A percentile compares a stretch with the other conserved stretches of the same genome.
These are phyloP conservation scores for Alisma plantagoaquatica DNA, from an alignment of 106 monocot species.

Conservation along the genomic window DNA sequence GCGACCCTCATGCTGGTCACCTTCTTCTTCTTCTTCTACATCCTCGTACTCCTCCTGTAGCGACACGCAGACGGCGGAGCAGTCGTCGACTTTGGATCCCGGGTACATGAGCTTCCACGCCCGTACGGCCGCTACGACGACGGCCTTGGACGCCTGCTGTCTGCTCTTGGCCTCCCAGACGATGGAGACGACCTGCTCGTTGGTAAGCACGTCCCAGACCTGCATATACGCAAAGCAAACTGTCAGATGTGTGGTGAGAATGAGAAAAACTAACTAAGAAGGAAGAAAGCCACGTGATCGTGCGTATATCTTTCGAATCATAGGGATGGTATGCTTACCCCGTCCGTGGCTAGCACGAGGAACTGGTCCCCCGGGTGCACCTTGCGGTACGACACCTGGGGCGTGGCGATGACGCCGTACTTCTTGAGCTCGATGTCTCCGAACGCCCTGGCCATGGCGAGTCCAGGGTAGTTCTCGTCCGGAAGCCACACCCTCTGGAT, in stretches of 20 bases:
- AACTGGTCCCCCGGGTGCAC: conserved; percentile 48
- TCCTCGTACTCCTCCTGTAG: conserved; percentile 28
- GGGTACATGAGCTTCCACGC: conserved; percentile 65
- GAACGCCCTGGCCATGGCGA: conserved; percentile 92
- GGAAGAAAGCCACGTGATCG: too few relatives aligned
- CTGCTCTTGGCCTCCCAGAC: conserved; percentile 24
- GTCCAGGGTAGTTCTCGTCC: conserved; percentile 63
- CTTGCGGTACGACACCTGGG: conserved; percentile 53
- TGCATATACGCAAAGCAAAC: too few relatives aligned
- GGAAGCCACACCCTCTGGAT: conserved; percentile 84
- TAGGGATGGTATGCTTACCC: too few relatives aligned
- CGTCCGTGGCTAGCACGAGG: conserved; percentile 79
- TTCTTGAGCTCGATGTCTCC: conserved; percentile 78
- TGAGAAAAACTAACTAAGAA: too few relatives aligned
- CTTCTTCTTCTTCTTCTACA: too few relatives aligned
- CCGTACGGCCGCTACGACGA: conserved; percentile 48
- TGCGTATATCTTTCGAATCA: too few relatives aligned
- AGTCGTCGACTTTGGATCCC: conserved; percentile 62
- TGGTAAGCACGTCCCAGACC: conserved; percentile 91
- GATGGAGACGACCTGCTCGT: conserved; percentile 50
- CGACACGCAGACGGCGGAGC: conserved; percentile 76
- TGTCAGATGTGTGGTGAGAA: too few relatives aligned
- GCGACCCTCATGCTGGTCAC: too few relatives aligned
- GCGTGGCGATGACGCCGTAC: conserved; percentile 74
- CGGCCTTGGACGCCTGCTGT: conserved; percentile 51